Evolutionary conservation across 805 yeast genomes (phyloP).

Genomic region (Yamadazyma sp.): DNA sequence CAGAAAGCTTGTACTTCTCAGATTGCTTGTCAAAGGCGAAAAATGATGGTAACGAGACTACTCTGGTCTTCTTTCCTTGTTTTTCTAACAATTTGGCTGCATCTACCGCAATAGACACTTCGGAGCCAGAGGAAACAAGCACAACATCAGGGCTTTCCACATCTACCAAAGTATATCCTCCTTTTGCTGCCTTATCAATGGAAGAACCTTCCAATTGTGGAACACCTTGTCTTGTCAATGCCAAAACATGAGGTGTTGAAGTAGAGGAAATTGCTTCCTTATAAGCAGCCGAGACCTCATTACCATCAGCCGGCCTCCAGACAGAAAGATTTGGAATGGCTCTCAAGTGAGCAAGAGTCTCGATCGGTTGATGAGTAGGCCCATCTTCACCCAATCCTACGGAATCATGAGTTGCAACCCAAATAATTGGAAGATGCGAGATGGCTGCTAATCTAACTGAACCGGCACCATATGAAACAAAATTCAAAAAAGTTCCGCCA

Average conservation of each 20-base stretch:
- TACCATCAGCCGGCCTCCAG: conserved; percentile 95
- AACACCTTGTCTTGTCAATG: conserved; percentile 81
- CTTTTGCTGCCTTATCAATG: conserved; percentile 87
- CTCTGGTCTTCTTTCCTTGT: conserved; percentile 70
- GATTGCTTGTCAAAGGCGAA: conserved; percentile 84
- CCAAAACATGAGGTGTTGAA: conserved; percentile 70
- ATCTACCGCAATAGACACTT: conserved; percentile 78
- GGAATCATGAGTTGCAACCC: conserved; percentile 90
- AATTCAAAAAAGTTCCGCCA: conserved; percentile 98
- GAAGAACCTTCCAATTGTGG: conserved; percentile 94
- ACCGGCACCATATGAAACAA: conserved; percentile 80
- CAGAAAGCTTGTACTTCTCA: conserved; percentile 74
- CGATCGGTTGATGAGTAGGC: conserved; percentile 92
- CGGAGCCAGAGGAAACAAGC: conserved; percentile 91
- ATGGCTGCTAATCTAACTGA: conserved; percentile 83
- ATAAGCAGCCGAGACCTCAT: conserved; percentile 84
- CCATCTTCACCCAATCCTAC: conserved; percentile 93
- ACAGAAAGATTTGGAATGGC: conserved; percentile 79
- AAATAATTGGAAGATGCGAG: conserved; percentile 77
- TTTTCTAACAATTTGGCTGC: conserved; percentile 72
- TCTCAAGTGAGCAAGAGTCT: conserved; percentile 83
- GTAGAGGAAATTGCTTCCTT: conserved; percentile 59
- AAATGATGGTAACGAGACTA: conserved; percentile 94
- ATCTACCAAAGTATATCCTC: conserved; percentile 78
- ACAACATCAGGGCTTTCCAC: conserved; percentile 66